A percentile compares a stretch with the other conserved stretches of the same genome.
phyloP scores from a whole-genome alignment of 306 rosid species.

The Glycyrrhiza uralensis region DNA sequence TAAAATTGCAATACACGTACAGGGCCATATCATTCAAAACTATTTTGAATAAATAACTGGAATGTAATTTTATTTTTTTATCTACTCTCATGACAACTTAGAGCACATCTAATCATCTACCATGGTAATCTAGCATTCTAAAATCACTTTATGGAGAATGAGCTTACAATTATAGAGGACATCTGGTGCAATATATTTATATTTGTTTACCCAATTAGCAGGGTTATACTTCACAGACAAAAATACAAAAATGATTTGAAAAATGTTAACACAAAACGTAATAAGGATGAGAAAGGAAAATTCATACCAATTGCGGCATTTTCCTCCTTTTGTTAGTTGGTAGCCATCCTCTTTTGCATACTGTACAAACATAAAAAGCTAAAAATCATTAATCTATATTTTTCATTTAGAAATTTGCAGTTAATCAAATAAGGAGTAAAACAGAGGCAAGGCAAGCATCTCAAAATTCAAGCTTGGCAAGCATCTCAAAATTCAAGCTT shows the following conservation, averaged over 20 bases:
- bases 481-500: too few species aligned
- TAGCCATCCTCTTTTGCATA: constrained; percentile 7
- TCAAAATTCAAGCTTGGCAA: too few species aligned
- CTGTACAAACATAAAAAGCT: constrained; percentile 7
- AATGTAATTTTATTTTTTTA: background rate
- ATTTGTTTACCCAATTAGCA: background rate
- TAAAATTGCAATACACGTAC: background rate
- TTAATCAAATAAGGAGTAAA: too few species aligned
- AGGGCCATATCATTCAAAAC: background rate
- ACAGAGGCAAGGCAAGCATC: too few species aligned
- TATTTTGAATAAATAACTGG: background rate
- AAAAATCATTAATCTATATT: background rate
- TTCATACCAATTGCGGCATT: background rate
- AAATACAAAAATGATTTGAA: constrained; percentile 5
- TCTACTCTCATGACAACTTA: background rate
- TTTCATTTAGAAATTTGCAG: background rate
- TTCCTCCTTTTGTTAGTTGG: background rate
- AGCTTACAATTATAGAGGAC: background rate
- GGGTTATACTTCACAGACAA: background rate
- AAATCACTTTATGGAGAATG: background rate
- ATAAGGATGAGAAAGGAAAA: background rate
- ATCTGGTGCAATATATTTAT: background rate
- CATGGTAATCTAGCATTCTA: background rate
- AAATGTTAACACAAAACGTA: background rate
- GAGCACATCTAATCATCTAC: background rate